phyloP scores from a whole-genome alignment of 768 basidiomycete genomes.

The Tubosaeta brunneosetosa region DNA sequence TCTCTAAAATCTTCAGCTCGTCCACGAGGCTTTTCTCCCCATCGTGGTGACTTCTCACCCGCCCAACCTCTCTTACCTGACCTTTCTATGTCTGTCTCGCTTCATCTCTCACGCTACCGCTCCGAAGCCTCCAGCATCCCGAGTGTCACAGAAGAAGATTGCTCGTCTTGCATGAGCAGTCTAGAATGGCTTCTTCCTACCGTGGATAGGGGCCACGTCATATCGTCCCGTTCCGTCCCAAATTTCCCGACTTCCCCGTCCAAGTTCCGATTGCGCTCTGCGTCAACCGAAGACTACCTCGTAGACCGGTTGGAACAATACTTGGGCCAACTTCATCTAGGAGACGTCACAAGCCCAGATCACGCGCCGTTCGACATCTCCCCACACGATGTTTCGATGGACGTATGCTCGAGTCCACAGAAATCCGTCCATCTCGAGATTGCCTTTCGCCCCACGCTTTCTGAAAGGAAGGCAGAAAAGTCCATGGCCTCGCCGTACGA shows the following conservation, averaged over 20 bases:
- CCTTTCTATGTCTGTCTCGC: not conserved
- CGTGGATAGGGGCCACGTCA: not conserved
- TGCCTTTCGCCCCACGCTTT: not conserved
- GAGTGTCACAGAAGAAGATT: constrained; percentile 8
- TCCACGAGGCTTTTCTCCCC: constrained; percentile 1
- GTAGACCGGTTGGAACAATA: constrained; percentile 18
- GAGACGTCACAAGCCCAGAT: constrained; percentile 8
- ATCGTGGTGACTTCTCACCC: constrained; percentile 6
- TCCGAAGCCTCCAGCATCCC: constrained; percentile 4
- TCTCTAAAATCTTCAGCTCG: constrained; percentile 4
- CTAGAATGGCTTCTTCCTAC: not conserved
- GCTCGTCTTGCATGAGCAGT: constrained; percentile 13
- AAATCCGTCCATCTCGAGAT: not conserved
- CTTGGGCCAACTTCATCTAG: constrained; percentile 17
- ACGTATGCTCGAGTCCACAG: not conserved
- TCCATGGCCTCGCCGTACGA: not conserved
- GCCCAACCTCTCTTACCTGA: not conserved
- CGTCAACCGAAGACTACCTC: constrained; percentile 13
- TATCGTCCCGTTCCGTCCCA: not conserved
- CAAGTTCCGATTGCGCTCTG: constrained; percentile 19
- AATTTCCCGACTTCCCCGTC: constrained; percentile 17
- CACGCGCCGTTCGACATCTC: not conserved
- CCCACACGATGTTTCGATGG: constrained; percentile 6
- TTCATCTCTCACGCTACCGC: not conserved
- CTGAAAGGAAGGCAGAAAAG: not conserved